phyloP scores from a whole-genome alignment of 108 stramenopile genomes.

The Pseudonitzschia delicatissima region DNA sequence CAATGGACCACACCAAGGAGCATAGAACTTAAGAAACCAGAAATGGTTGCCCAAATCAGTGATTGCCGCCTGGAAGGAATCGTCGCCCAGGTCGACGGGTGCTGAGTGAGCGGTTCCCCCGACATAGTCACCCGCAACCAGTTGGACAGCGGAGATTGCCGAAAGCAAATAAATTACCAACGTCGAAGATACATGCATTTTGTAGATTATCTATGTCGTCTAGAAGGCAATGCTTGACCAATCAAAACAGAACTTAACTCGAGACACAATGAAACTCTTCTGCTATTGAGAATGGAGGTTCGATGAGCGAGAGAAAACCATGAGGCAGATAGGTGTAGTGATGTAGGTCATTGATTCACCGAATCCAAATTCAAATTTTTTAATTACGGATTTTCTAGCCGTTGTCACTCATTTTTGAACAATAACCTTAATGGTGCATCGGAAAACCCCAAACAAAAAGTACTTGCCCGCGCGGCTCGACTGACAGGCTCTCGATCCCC shows the following conservation, averaged over 20 bases:
- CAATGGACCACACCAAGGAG: constrained; percentile 67
- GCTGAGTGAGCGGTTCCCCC: constrained; percentile 43
- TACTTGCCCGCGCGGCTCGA: too few relatives aligned
- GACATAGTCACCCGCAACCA: constrained; percentile 3
- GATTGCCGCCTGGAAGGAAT: constrained; percentile 44
- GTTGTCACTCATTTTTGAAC: not conserved
- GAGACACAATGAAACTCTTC: not conserved
- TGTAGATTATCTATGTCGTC: not conserved
- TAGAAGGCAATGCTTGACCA: not conserved
- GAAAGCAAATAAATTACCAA: not conserved
- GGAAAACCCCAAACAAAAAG: too few relatives aligned
- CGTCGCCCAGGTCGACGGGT: constrained; percentile 42
- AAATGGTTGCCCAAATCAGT: constrained; percentile 66
- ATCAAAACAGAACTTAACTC: not conserved
- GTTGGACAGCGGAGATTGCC: not conserved
- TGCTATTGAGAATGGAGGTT: too few relatives aligned
- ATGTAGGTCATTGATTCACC: not conserved
- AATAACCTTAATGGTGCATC: too few relatives aligned
- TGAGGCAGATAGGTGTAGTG: too few relatives aligned
- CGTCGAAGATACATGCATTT: not conserved
- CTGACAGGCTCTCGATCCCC: too few relatives aligned
- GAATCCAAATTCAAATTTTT: not conserved
- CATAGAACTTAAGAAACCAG: constrained; percentile 80
- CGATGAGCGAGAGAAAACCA: too few relatives aligned
- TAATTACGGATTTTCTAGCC: not conserved